phyloP scores from a whole-genome alignment of 768 basidiomycete genomes.

The Lactarius trivialis region DNA sequence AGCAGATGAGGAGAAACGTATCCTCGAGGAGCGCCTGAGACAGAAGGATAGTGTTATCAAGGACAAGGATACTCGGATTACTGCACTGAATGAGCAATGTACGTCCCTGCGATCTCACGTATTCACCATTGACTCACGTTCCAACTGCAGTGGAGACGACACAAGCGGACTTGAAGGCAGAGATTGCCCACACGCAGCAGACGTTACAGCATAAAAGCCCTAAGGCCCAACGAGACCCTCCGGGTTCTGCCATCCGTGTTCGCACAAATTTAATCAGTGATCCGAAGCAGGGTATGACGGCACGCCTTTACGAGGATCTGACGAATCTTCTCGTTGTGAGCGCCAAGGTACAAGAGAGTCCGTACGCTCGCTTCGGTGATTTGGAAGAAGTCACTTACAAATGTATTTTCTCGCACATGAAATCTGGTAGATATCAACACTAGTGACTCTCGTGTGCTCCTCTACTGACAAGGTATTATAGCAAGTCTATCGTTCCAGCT shows the following conservation, averaged over 20 bases:
- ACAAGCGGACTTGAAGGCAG: constrained; percentile 50
- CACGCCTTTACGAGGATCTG: constrained; percentile 80
- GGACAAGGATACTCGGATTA: constrained; percentile 42
- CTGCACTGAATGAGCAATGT: constrained; percentile 46
- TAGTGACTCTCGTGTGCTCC: not conserved
- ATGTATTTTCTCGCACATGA: constrained; percentile 55
- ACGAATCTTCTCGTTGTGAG: constrained; percentile 70
- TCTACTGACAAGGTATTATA: not conserved
- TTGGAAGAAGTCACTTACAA: constrained; percentile 55
- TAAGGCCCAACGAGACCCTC: constrained; percentile 34
- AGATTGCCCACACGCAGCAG: constrained; percentile 52
- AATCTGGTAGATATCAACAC: not conserved
- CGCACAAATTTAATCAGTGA: constrained; percentile 39
- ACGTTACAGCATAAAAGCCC: constrained; percentile 35
- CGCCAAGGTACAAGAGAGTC: constrained; percentile 44
- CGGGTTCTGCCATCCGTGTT: constrained; percentile 33
- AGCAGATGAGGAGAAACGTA: constrained; percentile 61
- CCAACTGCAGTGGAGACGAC: constrained; percentile 42
- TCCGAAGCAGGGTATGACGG: constrained; percentile 51
- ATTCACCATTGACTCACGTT: constrained; percentile 4
- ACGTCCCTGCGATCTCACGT: constrained; percentile 19
- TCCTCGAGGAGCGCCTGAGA: constrained; percentile 44
- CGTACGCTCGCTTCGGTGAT: constrained; percentile 33
- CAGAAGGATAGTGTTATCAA: constrained; percentile 38
- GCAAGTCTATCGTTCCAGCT: constrained; percentile 41